A percentile compares a stretch with the other conserved stretches of the same genome.
These are phyloP conservation scores for Pestalotiopsis sp. DNA, from an alignment of 2,329 filamentous ascomycete species.

Conservation along the genomic window DNA sequence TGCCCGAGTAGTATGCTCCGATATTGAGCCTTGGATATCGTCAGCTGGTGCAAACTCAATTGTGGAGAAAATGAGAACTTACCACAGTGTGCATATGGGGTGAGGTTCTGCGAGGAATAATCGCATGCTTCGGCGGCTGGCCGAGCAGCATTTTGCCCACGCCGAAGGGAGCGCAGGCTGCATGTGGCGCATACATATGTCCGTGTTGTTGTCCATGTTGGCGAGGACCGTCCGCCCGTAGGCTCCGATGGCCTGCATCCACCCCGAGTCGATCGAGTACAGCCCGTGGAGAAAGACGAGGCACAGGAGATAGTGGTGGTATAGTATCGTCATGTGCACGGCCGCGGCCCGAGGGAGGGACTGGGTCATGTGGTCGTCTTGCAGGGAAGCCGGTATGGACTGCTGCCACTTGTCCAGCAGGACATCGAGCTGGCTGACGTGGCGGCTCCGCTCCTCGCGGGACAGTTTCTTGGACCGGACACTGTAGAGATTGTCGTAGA, in stretches of 20 bases:
- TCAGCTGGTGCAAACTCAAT: too few species aligned
- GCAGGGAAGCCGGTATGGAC: constrained; percentile 35
- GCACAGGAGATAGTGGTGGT: constrained; percentile 39
- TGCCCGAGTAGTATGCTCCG: constrained; percentile 28
- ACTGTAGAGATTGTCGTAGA: constrained; percentile 43
- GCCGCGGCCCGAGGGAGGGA: constrained; percentile 32
- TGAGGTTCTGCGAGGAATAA: constrained; percentile 21
- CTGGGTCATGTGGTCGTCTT: constrained; percentile 29
- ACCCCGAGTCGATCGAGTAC: constrained; percentile 40
- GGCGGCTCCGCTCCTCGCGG: constrained; percentile 29
- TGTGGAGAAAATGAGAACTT: too few species aligned
- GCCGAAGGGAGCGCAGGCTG: constrained; percentile 20
- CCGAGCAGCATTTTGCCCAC: constrained; percentile 24
- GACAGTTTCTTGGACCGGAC: constrained; percentile 29
- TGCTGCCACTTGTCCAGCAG: constrained; percentile 41
- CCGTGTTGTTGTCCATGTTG: constrained; percentile 22
- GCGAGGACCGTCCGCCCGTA: constrained; percentile 29
- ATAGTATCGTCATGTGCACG: constrained; percentile 39
- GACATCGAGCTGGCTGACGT: constrained; percentile 25
- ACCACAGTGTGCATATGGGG: constrained; percentile 23
- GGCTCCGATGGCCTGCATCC: constrained; percentile 36
- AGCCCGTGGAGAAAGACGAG: constrained; percentile 42
- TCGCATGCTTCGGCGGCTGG: constrained; percentile 25
- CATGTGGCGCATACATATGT: constrained; percentile 19
- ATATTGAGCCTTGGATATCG: constrained; percentile 22